Percentiles rank a stretch among this genome's conserved stretches.
Conservation (phyloP, 768 basidiomycete genomes). For the Neoboletus magnificus region DNA sequence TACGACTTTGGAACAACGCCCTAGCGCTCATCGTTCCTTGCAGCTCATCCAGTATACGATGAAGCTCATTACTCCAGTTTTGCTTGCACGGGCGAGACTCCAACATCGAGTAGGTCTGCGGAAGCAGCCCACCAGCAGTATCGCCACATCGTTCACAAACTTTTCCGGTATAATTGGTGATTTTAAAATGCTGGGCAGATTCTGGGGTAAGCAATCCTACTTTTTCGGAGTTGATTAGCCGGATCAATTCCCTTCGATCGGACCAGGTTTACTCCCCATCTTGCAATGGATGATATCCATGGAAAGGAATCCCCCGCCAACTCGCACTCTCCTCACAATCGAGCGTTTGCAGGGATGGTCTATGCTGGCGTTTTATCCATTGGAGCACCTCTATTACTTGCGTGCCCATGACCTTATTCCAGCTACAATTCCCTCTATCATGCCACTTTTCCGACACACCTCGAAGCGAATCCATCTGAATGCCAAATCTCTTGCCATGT, state of each 20-base stretch:
- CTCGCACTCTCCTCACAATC: conserved; percentile 65
- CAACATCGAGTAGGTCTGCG: conserved; percentile 64
- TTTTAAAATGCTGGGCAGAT: conserved; percentile 69
- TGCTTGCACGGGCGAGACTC: conserved; percentile 64
- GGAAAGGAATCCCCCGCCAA: conserved; percentile 69
- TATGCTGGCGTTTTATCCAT: conserved; percentile 77
- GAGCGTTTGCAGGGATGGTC: conserved; percentile 73
- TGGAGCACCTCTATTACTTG: conserved; percentile 75
- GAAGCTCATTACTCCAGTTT: conserved; percentile 65
- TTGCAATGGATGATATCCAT: conserved; percentile 76
- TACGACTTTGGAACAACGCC: neutral
- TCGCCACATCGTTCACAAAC: conserved; percentile 51
- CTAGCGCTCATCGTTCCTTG: conserved; percentile 4
- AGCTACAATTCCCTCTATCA: conserved; percentile 44
- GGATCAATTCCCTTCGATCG: neutral
- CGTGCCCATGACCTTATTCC: conserved; percentile 60
- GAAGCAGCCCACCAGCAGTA: conserved; percentile 48
- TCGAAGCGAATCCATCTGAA: conserved; percentile 45
- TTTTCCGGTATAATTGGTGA: conserved; percentile 58
- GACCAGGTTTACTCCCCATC: conserved; percentile 69
- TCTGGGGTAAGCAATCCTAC: conserved; percentile 62
- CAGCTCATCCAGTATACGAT: conserved; percentile 73
- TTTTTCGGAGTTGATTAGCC: neutral
- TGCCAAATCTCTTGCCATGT: conserved; percentile 48
- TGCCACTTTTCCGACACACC: conserved; percentile 40